Evolutionary conservation across 176 grass and related monocot genomes (phyloP).

Genomic region (Zea luxurians): DNA sequence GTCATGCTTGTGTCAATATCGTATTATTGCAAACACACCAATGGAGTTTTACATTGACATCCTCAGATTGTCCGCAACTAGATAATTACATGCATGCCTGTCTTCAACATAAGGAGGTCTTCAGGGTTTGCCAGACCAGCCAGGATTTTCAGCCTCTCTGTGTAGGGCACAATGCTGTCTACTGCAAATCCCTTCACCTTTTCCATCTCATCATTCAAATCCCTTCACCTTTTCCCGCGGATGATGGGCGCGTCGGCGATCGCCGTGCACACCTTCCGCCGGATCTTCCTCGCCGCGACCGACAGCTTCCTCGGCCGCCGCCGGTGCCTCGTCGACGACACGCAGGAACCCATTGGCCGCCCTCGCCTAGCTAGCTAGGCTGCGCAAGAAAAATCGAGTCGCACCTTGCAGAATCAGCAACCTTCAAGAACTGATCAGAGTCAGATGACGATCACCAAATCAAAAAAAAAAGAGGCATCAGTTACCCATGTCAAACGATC

Average conservation of each 20-base stretch:
- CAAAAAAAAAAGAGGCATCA: neutral
- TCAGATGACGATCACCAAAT: neutral
- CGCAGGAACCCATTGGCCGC: slow-evolving; percentile 49
- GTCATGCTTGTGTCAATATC: too few relatives aligned
- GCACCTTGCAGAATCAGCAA: slow-evolving; percentile 35
- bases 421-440: slow-evolving; percentile 4
- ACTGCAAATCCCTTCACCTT: slow-evolving; percentile 77
- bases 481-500: slow-evolving; percentile 37
- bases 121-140: too few relatives aligned
- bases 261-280: slow-evolving; percentile 66
- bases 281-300: slow-evolving; percentile 49
- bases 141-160: too few relatives aligned
- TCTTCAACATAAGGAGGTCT: too few relatives aligned
- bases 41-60: too few relatives aligned
- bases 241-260: slow-evolving; percentile 49
- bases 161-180: slow-evolving; percentile 60
- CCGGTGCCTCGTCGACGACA: slow-evolving; percentile 44
- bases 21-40: too few relatives aligned
- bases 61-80: too few relatives aligned
- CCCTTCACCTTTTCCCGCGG: too few relatives aligned
- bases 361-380: neutral
- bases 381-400: neutral
- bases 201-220: slow-evolving; percentile 80
- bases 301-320: slow-evolving; percentile 55
- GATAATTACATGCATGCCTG: too few relatives aligned